Evolutionary conservation across 176 grass and related monocot species (phyloP).

Genomic region (Olyra latifolia): DNA sequence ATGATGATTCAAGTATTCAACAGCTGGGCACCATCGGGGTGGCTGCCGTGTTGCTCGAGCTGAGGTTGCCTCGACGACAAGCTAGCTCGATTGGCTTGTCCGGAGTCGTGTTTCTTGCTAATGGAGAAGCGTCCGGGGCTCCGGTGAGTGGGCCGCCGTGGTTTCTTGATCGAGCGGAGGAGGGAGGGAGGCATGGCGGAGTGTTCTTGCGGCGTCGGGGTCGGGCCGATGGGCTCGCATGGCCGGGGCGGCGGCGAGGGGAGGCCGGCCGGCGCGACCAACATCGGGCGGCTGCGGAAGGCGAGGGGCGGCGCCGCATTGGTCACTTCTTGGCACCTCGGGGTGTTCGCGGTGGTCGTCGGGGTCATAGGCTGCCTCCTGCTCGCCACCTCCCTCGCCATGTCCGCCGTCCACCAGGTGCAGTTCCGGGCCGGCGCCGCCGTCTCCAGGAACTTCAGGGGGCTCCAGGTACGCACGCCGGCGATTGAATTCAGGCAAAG

Average conservation of each 20-base stretch:
- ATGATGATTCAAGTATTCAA: not conserved
- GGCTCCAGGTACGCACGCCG: constrained; percentile 47
- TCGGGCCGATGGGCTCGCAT: not conserved
- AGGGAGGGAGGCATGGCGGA: constrained; percentile 19
- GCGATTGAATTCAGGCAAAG: not conserved
- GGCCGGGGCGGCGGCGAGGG: not conserved
- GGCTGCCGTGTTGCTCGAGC: constrained; percentile 25
- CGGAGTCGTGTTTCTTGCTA: no score
- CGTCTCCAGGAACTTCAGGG: constrained; percentile 40
- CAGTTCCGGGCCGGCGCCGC: constrained; percentile 44
- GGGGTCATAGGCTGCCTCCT: constrained; percentile 69
- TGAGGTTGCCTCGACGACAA: constrained; percentile 8
- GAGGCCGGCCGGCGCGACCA: constrained; percentile 29
- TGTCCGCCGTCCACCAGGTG: constrained; percentile 74
- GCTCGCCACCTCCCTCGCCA: constrained; percentile 67
- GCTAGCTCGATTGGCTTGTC: not conserved
- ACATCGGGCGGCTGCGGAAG: constrained; percentile 59
- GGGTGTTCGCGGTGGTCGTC: constrained; percentile 53
- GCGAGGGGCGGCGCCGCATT: not conserved
- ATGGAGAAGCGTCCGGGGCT: not conserved
- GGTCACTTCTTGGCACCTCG: constrained; percentile 59
- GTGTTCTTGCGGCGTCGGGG: not conserved
- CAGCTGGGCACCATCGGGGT: constrained; percentile 19
- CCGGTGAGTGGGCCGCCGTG: not conserved
- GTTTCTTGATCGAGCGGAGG: constrained; percentile 10